Evolutionary conservation across 768 basidiomycete genomes (phyloP), one percentile per base, ranked within the genome.

Genomic region (Tricholoma sp.): DNA sequence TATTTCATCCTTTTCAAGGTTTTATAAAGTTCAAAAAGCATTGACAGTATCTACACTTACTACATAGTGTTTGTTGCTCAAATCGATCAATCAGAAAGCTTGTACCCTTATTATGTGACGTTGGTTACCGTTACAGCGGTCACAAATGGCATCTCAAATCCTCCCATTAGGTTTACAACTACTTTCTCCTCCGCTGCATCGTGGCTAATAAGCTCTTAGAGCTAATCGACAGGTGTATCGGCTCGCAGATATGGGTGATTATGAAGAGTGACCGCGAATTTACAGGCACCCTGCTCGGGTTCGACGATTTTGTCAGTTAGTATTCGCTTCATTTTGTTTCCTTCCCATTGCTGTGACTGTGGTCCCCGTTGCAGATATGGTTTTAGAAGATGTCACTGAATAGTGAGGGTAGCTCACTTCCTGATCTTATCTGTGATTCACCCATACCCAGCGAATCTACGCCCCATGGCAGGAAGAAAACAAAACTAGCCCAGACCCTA

Each of bases 241-340:
- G 96, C 55, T 96, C 94, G 33, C 84, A 85, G 50, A 95, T 98
- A 67, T 97, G 94, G 92, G 96, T 98, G 65, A 85, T 98, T 70
- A 98, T 97, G 93, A 98, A 98, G 76, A 87, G 81, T 63, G 94
- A 99, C 59, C 88, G 94, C 47, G 96, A 99, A 75, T 99, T 98
- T 74, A 91, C 90, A 20, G 96, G 96, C 10, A 97, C 86, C 2
- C 78, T 99, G 41, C 80, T 96, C 33, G 96, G 96, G 2, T 99
- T 99, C 65, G 96, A 99, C 69, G 96, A 99, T 73, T 99, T 96
- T 71, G 96, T 99, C 72, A 99, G 96, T 98, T 70, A 82, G 96
- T 95, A 39, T 31, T 42, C 28, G 36, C 29, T 57, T 55, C 44
- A 24, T 33, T 33, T 2, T 10, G 20, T 42, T 13, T 44, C 34